phyloP scores from a whole-genome alignment of 2,329 filamentous ascomycete genomes.

The Ophiosphaerella herpotricha region DNA sequence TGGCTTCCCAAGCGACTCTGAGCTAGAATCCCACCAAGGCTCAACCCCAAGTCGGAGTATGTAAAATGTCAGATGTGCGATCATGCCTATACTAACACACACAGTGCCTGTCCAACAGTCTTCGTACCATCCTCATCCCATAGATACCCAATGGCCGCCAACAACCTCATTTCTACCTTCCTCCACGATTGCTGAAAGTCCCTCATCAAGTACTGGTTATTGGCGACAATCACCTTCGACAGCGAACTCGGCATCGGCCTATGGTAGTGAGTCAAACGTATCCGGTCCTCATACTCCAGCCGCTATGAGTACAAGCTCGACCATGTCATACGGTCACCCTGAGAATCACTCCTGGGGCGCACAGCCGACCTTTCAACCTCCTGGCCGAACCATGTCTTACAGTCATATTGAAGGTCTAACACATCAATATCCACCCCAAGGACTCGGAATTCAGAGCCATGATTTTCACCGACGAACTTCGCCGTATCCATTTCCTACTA shows the following conservation, averaged over 20 bases:
- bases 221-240: slow-evolving; percentile 44
- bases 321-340: slow-evolving; percentile 41
- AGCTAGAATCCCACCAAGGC: slow-evolving; percentile 32
- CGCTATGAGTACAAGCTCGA: slow-evolving; percentile 43
- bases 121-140: slow-evolving; percentile 39
- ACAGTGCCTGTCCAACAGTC: slow-evolving; percentile 40
- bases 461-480: slow-evolving; percentile 40
- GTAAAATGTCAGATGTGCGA: slow-evolving; percentile 2
- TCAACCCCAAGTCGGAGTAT: slow-evolving; percentile 34
- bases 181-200: slow-evolving; percentile 41
- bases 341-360: slow-evolving; percentile 37
- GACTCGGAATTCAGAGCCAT: slow-evolving; percentile 36
- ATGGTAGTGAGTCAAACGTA: slow-evolving; percentile 43
- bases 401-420: slow-evolving; percentile 45
- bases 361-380: slow-evolving; percentile 35
- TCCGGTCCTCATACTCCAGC: slow-evolving; percentile 42
- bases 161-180: slow-evolving; percentile 39
- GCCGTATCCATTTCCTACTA: slow-evolving; percentile 40
- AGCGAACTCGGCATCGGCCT: slow-evolving; percentile 32
- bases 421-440: slow-evolving; percentile 37
- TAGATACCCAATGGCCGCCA: slow-evolving; percentile 45
- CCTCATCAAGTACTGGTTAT: slow-evolving; percentile 37
- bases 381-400: slow-evolving; percentile 47
- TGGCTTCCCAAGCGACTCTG: slow-evolving; percentile 30
- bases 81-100: slow-evolving; percentile 16